Percentiles rank a stretch among this genome's conserved stretches.
phyloP scores from a whole-genome alignment of 306 rosid species.

The Hippophae tibetana region DNA sequence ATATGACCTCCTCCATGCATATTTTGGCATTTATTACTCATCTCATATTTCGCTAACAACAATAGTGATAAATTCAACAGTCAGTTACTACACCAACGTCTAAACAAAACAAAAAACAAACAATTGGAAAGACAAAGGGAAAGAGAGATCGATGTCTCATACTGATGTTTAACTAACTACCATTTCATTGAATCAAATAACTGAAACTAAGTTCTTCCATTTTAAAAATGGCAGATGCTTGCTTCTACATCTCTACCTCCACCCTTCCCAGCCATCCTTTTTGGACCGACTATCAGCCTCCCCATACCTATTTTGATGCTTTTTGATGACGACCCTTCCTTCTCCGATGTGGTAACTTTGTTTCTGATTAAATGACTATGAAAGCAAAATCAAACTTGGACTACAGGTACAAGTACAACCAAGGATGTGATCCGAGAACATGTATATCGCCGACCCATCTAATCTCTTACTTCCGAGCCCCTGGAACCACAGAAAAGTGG shows the following conservation, averaged over 20 bases:
- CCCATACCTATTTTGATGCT: constrained; percentile 21
- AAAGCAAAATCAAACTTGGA: constrained; percentile 36
- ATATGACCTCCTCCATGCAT: constrained; percentile 25
- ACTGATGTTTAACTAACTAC: constrained; percentile 38
- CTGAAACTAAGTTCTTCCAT: constrained; percentile 26
- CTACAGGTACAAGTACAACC: constrained; percentile 41
- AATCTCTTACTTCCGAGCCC: constrained; percentile 13
- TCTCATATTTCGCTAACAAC: constrained; percentile 57
- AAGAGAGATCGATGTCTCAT: constrained; percentile 20
- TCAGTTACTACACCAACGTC: constrained; percentile 53
- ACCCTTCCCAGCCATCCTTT: constrained; percentile 26
- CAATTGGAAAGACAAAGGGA: constrained; percentile 29
- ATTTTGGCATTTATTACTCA: constrained; percentile 78
- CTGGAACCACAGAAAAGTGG: constrained; percentile 17
- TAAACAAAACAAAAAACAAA: constrained; percentile 34
- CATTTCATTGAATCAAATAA: constrained; percentile 40
- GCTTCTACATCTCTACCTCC: constrained; percentile 37
- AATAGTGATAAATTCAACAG: constrained; percentile 58
- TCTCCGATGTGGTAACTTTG: constrained; percentile 27
- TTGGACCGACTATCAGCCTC: constrained; percentile 14
- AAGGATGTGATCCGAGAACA: constrained; percentile 26
- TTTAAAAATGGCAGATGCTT: constrained; percentile 17
- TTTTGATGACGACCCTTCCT: constrained; percentile 25
- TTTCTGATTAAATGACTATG: constrained; percentile 48
- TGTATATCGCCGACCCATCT: constrained; percentile 23